Conservation (phyloP, 2,329 filamentous ascomycete species). For the Fusarium beomiforme region DNA sequence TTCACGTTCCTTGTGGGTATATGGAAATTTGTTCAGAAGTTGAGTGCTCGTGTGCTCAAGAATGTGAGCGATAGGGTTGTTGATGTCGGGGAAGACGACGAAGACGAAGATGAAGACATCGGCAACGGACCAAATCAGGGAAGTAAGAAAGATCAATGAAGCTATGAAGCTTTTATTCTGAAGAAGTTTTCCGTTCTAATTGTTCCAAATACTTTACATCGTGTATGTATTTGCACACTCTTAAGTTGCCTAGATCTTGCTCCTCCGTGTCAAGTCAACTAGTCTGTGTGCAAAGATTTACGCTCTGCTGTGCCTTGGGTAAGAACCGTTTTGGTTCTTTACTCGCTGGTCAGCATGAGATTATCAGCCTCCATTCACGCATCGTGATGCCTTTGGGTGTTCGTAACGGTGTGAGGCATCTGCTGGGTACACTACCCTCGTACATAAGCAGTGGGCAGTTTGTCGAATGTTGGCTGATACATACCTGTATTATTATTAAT, state of each 20-base stretch:
- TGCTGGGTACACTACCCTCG: constrained; percentile 50
- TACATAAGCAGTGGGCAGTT: constrained; percentile 44
- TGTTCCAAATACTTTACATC: neutral
- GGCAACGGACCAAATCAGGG: constrained; percentile 56
- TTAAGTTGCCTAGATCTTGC: constrained; percentile 91
- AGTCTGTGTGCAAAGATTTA: constrained; percentile 95
- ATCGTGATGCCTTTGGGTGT: constrained; percentile 44
- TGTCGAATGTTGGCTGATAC: constrained; percentile 45
- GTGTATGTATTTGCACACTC: constrained; percentile 75
- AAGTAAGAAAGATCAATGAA: constrained; percentile 47
- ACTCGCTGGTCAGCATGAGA: constrained; percentile 45
- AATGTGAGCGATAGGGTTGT: constrained; percentile 82
- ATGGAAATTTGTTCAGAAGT: constrained; percentile 81
- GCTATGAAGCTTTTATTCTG: constrained; percentile 2
- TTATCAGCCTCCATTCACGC: constrained; percentile 43
- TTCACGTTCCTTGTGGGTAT: constrained; percentile 83
- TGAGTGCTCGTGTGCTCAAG: constrained; percentile 78
- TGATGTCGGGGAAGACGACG: constrained; percentile 75
- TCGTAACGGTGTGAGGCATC: constrained; percentile 46
- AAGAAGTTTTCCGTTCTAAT: neutral
- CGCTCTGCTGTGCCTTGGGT: constrained; percentile 55
- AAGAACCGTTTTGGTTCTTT: constrained; percentile 62
- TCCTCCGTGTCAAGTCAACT: constrained; percentile 88
- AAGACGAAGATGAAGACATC: constrained; percentile 65
- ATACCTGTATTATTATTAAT: constrained; percentile 25